A percentile compares a stretch with the other conserved stretches of the same genome.
phyloP scores from a whole-genome alignment of 345 rosid species.

The Iberis pinnata region DNA sequence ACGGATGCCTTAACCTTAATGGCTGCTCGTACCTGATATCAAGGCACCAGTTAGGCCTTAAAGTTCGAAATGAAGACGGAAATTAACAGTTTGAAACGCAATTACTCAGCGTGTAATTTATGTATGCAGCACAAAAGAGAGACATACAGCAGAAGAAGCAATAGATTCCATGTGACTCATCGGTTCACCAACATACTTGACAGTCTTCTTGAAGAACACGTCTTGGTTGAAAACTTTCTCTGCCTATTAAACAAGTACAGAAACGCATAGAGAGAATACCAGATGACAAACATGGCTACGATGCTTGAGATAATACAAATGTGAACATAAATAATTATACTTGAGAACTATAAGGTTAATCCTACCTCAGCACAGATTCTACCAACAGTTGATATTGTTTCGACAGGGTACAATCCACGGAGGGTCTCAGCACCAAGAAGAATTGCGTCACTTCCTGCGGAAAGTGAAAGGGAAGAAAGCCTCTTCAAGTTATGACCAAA shows the following conservation, averaged over 20 bases:
- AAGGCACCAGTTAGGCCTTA: slow-evolving; percentile 1
- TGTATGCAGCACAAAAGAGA: background rate
- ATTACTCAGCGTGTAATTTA: background rate
- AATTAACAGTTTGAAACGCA: background rate
- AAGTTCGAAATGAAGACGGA: background rate
- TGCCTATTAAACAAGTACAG: slow-evolving; percentile 51
- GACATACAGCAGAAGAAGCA: slow-evolving; percentile 88
- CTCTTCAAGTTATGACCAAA: background rate
- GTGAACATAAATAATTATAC: background rate
- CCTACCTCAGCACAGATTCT: slow-evolving; percentile 86
- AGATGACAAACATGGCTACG: background rate
- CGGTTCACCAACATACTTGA: slow-evolving; percentile 89
- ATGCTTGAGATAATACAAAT: background rate
- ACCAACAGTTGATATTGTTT: slow-evolving; percentile 71
- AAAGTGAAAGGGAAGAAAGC: slow-evolving; percentile 1
- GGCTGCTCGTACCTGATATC: slow-evolving; percentile 87
- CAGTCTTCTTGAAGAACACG: slow-evolving; percentile 79
- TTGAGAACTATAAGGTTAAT: background rate
- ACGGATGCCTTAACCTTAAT: slow-evolving; percentile 98
- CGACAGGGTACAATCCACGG: slow-evolving; percentile 85
- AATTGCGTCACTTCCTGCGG: slow-evolving; percentile 84
- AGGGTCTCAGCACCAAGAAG: slow-evolving; percentile 96
- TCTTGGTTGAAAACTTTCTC: slow-evolving; percentile 97
- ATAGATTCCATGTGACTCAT: slow-evolving; percentile 95
- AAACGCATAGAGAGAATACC: too few species aligned